phyloP scores from a whole-genome alignment of 169 alveolate species.

The Cyclospora cayetanensis region DNA sequence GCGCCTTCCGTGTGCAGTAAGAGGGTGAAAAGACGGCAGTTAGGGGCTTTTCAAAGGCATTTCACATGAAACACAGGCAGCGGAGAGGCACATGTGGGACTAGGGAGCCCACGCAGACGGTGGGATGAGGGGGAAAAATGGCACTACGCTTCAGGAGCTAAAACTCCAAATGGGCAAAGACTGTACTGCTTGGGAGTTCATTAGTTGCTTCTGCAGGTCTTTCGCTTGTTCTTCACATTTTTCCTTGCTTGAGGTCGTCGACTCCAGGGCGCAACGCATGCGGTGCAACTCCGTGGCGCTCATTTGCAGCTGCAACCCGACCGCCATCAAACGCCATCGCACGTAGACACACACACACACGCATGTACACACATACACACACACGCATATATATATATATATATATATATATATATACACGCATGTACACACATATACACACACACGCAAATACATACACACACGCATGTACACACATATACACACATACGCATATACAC shows the following conservation, averaged over 20 bases:
- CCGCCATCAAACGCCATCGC: background rate
- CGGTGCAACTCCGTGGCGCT: background rate
- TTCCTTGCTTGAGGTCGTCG: background rate
- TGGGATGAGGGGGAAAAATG: too few species aligned
- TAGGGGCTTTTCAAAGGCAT: too few species aligned
- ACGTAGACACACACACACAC: background rate
- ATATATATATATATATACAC: background rate
- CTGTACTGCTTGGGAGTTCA: background rate
- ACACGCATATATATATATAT: background rate
- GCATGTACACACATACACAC: background rate
- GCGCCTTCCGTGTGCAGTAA: too few species aligned
- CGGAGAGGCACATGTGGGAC: too few species aligned
- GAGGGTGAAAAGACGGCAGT: too few species aligned
- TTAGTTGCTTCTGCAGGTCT: background rate
- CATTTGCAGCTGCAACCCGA: background rate
- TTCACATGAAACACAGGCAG: too few species aligned
- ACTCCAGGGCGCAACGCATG: background rate
- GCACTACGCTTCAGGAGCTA: background rate
- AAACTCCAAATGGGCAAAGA: background rate
- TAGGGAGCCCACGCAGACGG: too few species aligned
- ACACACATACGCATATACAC: background rate
- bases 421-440: background rate
- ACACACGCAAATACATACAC: background rate
- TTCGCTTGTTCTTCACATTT: background rate
- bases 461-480: background rate